These are phyloP conservation scores for Cystoderma amianthinum DNA, from an alignment of 768 basidiomycete genomes.

Conservation along the genomic window DNA sequence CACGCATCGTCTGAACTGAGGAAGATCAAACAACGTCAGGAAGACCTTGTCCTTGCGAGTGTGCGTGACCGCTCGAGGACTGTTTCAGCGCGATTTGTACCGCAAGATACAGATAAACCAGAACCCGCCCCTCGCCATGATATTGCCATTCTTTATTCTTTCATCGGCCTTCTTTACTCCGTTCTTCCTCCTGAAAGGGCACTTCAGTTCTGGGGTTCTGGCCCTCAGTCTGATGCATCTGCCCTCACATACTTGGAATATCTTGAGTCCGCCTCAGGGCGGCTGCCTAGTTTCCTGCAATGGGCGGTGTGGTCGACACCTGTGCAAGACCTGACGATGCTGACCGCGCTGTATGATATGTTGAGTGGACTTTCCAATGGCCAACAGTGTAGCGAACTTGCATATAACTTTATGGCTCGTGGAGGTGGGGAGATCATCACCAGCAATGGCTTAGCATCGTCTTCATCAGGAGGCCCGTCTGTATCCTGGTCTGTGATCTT, in stretches of 20 bases:
- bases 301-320: conserved; percentile 90
- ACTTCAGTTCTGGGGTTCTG: conserved; percentile 82
- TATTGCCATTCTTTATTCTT: conserved; percentile 75
- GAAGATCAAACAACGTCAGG: conserved; percentile 86
- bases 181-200: conserved; percentile 69
- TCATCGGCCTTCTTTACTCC: conserved; percentile 77
- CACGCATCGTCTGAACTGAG: conserved; percentile 77
- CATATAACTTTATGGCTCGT: conserved; percentile 83
- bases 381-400: conserved; percentile 76
- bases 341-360: conserved; percentile 86
- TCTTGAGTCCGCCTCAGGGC: conserved; percentile 46
- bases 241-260: conserved; percentile 48
- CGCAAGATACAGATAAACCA: conserved; percentile 31
- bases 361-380: conserved; percentile 78
- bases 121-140: conserved; percentile 62
- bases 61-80: conserved; percentile 57
- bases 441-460: conserved; percentile 47
- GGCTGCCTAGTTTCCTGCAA: conserved; percentile 58
- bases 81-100: conserved; percentile 38
- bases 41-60: conserved; percentile 70
- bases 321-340: conserved; percentile 62
- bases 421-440: conserved; percentile 67
- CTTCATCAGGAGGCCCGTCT: conserved; percentile 43
- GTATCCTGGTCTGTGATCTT: conserved; percentile 81
- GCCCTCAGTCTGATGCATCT: conserved; percentile 32